Evolutionary conservation across 192 early-diverging fungal genomes (phyloP), one percentile per base, ranked within the genome.

Genomic region (Thamnidium elegans): DNA sequence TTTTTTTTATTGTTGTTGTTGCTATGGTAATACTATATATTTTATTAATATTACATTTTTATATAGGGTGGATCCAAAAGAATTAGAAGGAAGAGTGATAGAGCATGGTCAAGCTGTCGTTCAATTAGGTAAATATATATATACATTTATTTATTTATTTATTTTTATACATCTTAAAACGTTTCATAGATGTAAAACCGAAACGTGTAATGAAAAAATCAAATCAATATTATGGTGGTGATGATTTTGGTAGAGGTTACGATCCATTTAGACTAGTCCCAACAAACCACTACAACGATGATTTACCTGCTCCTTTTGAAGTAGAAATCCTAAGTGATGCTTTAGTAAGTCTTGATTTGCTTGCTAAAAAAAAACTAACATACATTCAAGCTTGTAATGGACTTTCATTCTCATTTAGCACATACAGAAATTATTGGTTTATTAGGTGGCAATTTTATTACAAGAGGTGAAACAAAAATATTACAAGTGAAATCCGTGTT

Each of bases 381-480:
- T n/a, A n/a, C n/a, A n/a, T n/a, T n/a, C n/a, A n/a, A n/a, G 92
- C 79, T 90, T 56, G 82, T 95, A 23, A 94, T 97, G 87, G 94
- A 97, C 63, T 86, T 97, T 69, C 94, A 96, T 58, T 81, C 93
- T 23, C 94, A 97, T 72, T 76, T 97, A 67, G 89, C 90, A 9
- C 79, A 92, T 64, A 93, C 93, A 1, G 95, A 97, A 67, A 90
- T 96, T 48, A 96, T 97, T 70, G 95, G 95, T 15, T 79, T 97
- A 30, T 81, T 97, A 6, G 95, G 94, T 56, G 95, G 95, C 0
- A 81, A 70, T 2, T 94, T 81, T 55, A 77, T 88, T 50, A 71
- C 63, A 11, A 63, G 70, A 23, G 59, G 55, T 21, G 43, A 59
- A 39, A 34, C 52, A 39, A 61, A 74, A 56, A 54, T 76, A 4